Conservation (phyloP, 1,284 basidiomycete genomes). For the Wallemia mellicola region DNA sequence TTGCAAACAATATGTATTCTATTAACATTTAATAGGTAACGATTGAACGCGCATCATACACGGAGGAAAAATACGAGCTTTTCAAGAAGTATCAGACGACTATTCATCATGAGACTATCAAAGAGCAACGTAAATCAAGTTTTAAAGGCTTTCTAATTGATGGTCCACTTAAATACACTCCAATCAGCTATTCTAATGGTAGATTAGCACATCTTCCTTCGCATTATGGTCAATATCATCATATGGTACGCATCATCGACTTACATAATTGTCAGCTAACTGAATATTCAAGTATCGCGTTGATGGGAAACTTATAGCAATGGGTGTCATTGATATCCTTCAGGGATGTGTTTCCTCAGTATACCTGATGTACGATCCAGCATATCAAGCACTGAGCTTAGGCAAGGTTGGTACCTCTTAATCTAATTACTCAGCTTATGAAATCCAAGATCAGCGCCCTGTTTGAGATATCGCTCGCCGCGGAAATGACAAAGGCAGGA, state of each 20-base stretch:
- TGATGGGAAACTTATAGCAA: slow-evolving; percentile 49
- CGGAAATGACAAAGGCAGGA: slow-evolving; percentile 43
- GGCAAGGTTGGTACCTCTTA: slow-evolving; percentile 33
- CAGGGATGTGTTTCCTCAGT: slow-evolving; percentile 74
- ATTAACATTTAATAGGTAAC: too few relatives aligned
- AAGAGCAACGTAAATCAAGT: slow-evolving; percentile 21
- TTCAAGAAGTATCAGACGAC: slow-evolving; percentile 43
- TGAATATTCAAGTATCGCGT: slow-evolving; percentile 31
- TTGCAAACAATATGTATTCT: too few relatives aligned
- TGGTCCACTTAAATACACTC: slow-evolving; percentile 28
- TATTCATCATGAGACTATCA: slow-evolving; percentile 34
- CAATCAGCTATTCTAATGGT: neutral
- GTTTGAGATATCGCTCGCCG: slow-evolving; percentile 38
- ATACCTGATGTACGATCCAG: slow-evolving; percentile 74
- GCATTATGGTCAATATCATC: slow-evolving; percentile 59
- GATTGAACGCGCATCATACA: slow-evolving; percentile 39
- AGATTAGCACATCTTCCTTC: slow-evolving; percentile 24
- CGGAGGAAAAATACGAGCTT: slow-evolving; percentile 45
- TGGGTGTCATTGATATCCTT: slow-evolving; percentile 72
- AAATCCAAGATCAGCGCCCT: slow-evolving; percentile 39
- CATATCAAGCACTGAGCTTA: slow-evolving; percentile 40
- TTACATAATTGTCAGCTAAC: slow-evolving; percentile 9
- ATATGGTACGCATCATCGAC: slow-evolving; percentile 12
- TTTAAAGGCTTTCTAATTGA: slow-evolving; percentile 51
- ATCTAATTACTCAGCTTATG: neutral